Conservation (phyloP, 2,329 filamentous ascomycete species). For the Diaporthe destruens region DNA sequence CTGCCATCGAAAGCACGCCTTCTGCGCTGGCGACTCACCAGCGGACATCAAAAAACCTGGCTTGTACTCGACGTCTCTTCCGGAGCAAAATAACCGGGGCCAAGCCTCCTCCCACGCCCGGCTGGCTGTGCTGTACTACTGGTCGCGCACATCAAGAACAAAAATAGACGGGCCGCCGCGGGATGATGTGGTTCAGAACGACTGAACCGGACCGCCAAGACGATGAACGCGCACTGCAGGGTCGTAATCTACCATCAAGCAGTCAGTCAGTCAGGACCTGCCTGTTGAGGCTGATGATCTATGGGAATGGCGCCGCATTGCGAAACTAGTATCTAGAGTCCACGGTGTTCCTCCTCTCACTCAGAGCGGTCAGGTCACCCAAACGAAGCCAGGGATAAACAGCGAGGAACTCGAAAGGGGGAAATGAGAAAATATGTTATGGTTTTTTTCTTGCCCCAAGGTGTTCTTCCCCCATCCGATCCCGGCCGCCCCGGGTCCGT, state of each 20-base stretch:
- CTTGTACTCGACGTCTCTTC: not conserved
- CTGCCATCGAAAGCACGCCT: not conserved
- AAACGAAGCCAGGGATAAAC: not conserved
- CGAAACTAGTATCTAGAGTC: not conserved
- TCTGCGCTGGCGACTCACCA: not conserved
- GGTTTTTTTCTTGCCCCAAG: no score
- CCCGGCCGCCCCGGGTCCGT: conserved; percentile 22
- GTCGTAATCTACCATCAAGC: not conserved
- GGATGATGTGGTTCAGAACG: conserved; percentile 8
- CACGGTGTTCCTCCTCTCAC: not conserved
- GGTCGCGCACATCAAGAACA: not conserved
- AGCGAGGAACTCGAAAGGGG: no score
- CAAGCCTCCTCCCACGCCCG: not conserved
- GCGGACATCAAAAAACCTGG: not conserved
- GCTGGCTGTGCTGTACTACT: not conserved
- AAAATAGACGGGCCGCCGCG: not conserved
- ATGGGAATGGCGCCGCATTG: not conserved
- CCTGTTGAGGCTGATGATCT: no score
- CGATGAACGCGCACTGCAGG: conserved; percentile 2
- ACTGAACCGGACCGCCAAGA: not conserved
- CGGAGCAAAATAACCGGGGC: not conserved
- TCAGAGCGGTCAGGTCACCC: no score
- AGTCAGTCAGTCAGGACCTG: not conserved
- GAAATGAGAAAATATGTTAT: not conserved
- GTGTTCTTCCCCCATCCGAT: conserved; percentile 15